These are phyloP conservation scores for Neohortaea acidophila DNA, from an alignment of 495 filamentous ascomycete genomes.

Conservation along the genomic window DNA sequence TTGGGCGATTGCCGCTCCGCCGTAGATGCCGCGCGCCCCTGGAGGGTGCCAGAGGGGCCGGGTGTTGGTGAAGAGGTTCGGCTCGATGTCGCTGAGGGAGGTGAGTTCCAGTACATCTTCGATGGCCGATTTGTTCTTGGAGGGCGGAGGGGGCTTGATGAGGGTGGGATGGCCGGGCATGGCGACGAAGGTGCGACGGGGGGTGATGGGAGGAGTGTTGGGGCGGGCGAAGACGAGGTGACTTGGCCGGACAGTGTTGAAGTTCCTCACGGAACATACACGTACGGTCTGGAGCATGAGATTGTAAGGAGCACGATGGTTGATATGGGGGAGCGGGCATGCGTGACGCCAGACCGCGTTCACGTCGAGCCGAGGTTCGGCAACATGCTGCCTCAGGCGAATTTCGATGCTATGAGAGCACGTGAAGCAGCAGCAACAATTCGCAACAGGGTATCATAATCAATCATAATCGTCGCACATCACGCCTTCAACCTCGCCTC, in stretches of 20 bases:
- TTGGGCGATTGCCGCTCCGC: slow-evolving; percentile 86
- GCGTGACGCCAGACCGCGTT: too few species aligned
- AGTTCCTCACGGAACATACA: too few species aligned
- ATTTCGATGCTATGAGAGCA: too few species aligned
- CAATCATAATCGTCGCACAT: too few species aligned
- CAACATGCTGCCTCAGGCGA: not conserved
- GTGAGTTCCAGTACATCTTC: slow-evolving; percentile 83
- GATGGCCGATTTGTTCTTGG: slow-evolving; percentile 60
- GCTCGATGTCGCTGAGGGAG: slow-evolving; percentile 61
- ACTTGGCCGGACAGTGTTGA: too few species aligned
- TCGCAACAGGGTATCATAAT: too few species aligned
- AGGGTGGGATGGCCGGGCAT: slow-evolving; percentile 40
- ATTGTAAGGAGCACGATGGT: too few species aligned
- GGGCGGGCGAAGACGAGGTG: too few species aligned
- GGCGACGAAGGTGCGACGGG: not conserved
- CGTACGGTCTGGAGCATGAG: too few species aligned
- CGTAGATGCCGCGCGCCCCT: slow-evolving; percentile 83
- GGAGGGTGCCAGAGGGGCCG: slow-evolving; percentile 79
- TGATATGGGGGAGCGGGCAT: too few species aligned
- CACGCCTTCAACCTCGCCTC: slow-evolving; percentile 43
- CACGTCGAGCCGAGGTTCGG: slow-evolving; percentile 1
- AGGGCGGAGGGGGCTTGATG: slow-evolving; percentile 55
- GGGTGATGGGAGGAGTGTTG: not conserved
- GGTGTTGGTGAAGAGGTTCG: slow-evolving; percentile 86
- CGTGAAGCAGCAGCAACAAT: too few species aligned